These are phyloP conservation scores for Carex myosuroides DNA, from an alignment of 176 grass and related monocot genomes.

Conservation along the genomic window DNA sequence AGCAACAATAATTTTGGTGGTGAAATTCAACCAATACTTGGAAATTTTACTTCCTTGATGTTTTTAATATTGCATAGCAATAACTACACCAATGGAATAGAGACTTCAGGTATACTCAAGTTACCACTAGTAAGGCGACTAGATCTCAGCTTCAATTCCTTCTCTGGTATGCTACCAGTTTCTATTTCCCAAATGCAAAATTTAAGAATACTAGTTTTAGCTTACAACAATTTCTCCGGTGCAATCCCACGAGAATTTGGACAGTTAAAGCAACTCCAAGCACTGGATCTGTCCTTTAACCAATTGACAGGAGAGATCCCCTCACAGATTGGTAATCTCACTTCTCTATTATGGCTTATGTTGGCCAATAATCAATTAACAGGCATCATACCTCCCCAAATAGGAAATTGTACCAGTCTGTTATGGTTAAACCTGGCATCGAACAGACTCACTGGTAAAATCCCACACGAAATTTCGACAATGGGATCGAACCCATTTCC, in stretches of 20 bases:
- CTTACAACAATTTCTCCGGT: constrained; percentile 51
- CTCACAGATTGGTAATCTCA: constrained; percentile 53
- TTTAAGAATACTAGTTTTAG: constrained; percentile 58
- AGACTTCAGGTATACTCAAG: constrained; percentile 55
- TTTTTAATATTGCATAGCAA: constrained; percentile 62
- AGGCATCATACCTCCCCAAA: constrained; percentile 56
- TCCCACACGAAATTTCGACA: constrained; percentile 45
- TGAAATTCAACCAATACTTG: constrained; percentile 55
- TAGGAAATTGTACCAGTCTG: constrained; percentile 78
- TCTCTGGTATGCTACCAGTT: constrained; percentile 41
- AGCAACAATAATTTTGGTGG: constrained; percentile 57
- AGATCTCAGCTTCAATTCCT: constrained; percentile 73
- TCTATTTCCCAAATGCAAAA: constrained; percentile 49
- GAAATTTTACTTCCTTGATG: constrained; percentile 33
- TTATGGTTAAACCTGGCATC: constrained; percentile 78
- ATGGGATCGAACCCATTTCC: constrained; percentile 60
- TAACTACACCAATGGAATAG: constrained; percentile 57
- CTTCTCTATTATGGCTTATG: constrained; percentile 90
- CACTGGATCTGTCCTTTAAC: constrained; percentile 69
- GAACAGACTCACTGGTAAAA: constrained; percentile 48
- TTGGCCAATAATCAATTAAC: constrained; percentile 62
- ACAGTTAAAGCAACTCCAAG: constrained; percentile 41
- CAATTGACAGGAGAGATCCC: constrained; percentile 48
- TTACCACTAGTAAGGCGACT: constrained; percentile 43
- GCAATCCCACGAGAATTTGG: constrained; percentile 48